A percentile compares a stretch with the other conserved stretches of the same genome.
phyloP scores from a whole-genome alignment of 2,329 filamentous ascomycete genomes.

The Fusarium sp. region DNA sequence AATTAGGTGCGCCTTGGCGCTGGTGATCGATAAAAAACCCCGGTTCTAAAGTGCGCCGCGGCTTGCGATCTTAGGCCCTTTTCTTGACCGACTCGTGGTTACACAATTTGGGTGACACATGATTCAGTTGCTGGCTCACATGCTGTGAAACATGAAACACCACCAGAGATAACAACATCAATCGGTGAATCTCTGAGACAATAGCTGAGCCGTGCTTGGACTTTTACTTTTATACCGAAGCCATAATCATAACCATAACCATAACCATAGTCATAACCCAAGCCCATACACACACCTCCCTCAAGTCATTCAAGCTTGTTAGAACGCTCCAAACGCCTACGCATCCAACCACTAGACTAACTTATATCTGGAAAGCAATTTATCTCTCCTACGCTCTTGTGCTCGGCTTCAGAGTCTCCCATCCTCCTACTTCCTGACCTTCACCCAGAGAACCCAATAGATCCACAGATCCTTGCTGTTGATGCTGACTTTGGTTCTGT shows the following conservation, averaged over 20 bases:
- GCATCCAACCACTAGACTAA: constrained; percentile 5
- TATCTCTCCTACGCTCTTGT: constrained; percentile 32
- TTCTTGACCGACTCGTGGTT: constrained; percentile 5
- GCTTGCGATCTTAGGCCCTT: neutral
- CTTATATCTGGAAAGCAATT: neutral
- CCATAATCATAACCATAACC: neutral
- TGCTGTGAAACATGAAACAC: constrained; percentile 15
- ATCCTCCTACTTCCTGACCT: constrained; percentile 61
- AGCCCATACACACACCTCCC: constrained; percentile 5
- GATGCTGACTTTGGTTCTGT: constrained; percentile 44
- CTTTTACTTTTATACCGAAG: constrained; percentile 3
- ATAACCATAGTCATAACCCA: neutral
- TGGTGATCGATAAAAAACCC: neutral
- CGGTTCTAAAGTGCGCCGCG: neutral
- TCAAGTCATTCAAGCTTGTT: neutral
- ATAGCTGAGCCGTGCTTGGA: neutral
- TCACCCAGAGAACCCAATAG: constrained; percentile 63
- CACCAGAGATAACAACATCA: neutral
- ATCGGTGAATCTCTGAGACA: neutral
- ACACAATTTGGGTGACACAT: neutral
- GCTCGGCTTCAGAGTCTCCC: constrained; percentile 66
- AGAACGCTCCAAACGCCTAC: constrained; percentile 26
- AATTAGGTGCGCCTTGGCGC: constrained; percentile 1
- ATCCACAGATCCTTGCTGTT: constrained; percentile 49
- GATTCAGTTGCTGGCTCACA: constrained; percentile 27